Evolutionary conservation across 305 asterid species (phyloP).

Genomic region (Solanum hybrid): DNA sequence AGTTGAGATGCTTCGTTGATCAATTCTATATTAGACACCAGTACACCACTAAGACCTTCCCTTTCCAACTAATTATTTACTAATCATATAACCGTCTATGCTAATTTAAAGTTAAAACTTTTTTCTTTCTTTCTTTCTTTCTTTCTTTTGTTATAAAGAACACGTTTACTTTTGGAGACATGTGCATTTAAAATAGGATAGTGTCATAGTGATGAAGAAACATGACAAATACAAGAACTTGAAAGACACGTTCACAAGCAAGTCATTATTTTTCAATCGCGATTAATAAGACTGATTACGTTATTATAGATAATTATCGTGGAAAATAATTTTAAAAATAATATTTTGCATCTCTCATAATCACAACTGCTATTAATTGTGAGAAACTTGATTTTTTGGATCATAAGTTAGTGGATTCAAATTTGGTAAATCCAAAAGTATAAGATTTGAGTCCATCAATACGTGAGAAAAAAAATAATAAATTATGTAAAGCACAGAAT

Average conservation of each 20-base stretch:
- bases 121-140: not conserved
- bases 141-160: not conserved
- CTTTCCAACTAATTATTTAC: constrained; percentile 1
- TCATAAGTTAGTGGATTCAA: not conserved
- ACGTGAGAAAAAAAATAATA: not conserved
- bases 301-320: not conserved
- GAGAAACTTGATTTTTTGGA: not conserved
- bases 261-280: not conserved
- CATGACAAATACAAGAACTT: not conserved
- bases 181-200: not conserved
- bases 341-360: not conserved
- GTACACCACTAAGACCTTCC: not conserved
- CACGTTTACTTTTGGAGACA: not conserved
- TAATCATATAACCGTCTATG: not conserved
- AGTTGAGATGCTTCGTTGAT: not conserved
- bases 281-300: not conserved
- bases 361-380: not conserved
- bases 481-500: not conserved
- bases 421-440: no score
- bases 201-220: not conserved
- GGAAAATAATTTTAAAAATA: not conserved
- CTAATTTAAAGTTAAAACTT: not conserved
- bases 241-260: not conserved
- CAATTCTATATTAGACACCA: not conserved
- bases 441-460: no score